phyloP scores from a whole-genome alignment of 306 rosid genomes.

The Quercus cerris region DNA sequence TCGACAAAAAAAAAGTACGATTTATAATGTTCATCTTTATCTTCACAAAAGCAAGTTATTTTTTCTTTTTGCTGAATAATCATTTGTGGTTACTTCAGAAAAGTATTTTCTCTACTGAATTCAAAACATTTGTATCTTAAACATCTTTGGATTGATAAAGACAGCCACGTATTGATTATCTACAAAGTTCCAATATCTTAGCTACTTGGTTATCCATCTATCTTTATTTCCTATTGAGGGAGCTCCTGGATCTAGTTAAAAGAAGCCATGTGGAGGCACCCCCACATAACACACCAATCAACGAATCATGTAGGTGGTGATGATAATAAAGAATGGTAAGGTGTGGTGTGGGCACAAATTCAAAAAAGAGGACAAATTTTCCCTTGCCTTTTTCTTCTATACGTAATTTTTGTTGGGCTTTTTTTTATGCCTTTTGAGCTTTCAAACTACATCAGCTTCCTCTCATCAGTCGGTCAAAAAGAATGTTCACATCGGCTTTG shows the following conservation, averaged over 20 bases:
- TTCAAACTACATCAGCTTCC: conserved; percentile 15
- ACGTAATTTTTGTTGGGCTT: conserved; percentile 11
- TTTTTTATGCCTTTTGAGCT: conserved; percentile 15
- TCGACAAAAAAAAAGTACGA: no score
- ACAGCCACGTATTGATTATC: conserved; percentile 1
- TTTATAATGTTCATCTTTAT: no score
- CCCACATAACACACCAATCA: conserved; percentile 18
- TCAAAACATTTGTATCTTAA: no score
- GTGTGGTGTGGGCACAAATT: conserved; percentile 7
- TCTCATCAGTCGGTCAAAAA: conserved; percentile 46
- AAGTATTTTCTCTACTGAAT: no score
- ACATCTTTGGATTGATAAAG: neutral
- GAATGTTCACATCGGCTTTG: conserved; percentile 37
- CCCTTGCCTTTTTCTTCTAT: neutral
- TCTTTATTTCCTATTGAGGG: conserved; percentile 1
- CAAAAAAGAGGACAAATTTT: conserved; percentile 19
- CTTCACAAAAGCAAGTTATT: no score
- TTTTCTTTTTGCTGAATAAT: no score
- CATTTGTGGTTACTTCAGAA: no score
- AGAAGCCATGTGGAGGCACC: conserved; percentile 39
- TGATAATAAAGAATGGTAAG: neutral
- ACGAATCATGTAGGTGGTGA: conserved; percentile 24
- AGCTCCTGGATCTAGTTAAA: conserved; percentile 3
- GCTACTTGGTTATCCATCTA: conserved; percentile 18
- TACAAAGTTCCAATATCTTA: neutral